Evolutionary conservation across 1,284 basidiomycete genomes (phyloP).

Genomic region (Exobasidium rhododendri): DNA sequence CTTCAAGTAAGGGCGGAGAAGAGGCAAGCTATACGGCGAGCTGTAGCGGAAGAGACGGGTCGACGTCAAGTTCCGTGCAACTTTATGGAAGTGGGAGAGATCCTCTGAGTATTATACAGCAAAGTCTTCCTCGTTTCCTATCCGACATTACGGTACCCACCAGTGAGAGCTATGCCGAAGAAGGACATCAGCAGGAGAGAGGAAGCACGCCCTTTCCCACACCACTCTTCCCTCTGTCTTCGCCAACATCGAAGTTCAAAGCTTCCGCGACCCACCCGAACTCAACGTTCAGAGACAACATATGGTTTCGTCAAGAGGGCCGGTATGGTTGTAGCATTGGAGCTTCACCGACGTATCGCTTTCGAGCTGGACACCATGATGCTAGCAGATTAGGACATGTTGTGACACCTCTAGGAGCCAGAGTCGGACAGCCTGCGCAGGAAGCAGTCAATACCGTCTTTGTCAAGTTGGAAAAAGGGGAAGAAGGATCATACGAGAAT

Average conservation of each 20-base stretch:
- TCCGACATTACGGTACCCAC: not conserved
- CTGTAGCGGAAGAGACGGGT: no score
- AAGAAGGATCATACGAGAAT: not conserved
- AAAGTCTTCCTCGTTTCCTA: not conserved
- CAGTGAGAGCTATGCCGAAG: no score
- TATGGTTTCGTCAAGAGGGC: not conserved
- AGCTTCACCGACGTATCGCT: no score
- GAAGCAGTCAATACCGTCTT: no score
- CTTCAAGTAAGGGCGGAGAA: no score
- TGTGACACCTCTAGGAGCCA: no score
- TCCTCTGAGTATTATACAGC: not conserved
- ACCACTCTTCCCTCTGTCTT: not conserved
- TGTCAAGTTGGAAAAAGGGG: no score
- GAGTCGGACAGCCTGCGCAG: no score
- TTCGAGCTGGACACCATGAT: no score
- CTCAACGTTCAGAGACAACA: not conserved
- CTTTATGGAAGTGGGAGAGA: not conserved
- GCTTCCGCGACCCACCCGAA: not conserved
- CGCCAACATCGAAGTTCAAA: not conserved
- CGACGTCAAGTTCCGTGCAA: not conserved
- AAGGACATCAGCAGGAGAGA: not conserved
- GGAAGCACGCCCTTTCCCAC: not conserved
- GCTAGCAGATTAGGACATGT: no score
- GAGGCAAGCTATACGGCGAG: no score
- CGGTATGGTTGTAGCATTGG: no score